Evolutionary conservation across 768 basidiomycete species (phyloP).

Genomic region (Mycena kentingensis): DNA sequence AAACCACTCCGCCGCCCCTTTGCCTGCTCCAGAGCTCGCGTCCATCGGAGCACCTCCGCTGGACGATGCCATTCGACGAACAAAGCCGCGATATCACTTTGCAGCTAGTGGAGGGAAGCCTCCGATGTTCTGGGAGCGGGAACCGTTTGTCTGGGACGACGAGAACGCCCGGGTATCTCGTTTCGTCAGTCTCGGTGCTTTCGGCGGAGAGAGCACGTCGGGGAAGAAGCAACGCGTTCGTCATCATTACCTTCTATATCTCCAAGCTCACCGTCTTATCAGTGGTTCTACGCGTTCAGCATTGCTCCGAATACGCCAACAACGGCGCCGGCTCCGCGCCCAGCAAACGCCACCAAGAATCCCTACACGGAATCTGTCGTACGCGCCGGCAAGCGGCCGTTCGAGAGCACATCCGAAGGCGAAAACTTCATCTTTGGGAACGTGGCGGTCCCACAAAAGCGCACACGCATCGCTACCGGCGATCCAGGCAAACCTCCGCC

Average conservation of each 20-base stretch:
- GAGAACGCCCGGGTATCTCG: slow-evolving; percentile 67
- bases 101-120: slow-evolving; percentile 63
- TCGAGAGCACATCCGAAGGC: slow-evolving; percentile 46
- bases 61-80: slow-evolving; percentile 62
- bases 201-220: slow-evolving; percentile 62
- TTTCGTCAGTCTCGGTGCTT: slow-evolving; percentile 87
- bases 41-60: slow-evolving; percentile 55
- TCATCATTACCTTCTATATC: slow-evolving; percentile 12
- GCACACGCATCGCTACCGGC: slow-evolving; percentile 54
- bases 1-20: slow-evolving; percentile 55
- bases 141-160: slow-evolving; percentile 86
- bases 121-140: slow-evolving; percentile 91
- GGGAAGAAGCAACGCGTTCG: slow-evolving; percentile 86
- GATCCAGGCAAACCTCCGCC: slow-evolving; percentile 61
- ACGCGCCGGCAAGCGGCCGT: slow-evolving; percentile 53
- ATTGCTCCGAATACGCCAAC: slow-evolving; percentile 59
- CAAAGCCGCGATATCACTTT: slow-evolving; percentile 89
- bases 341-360: slow-evolving; percentile 69
- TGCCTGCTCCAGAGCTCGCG: slow-evolving; percentile 49
- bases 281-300: slow-evolving; percentile 99
- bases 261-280: slow-evolving; percentile 10
- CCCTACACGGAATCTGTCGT: slow-evolving; percentile 55
- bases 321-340: slow-evolving; percentile 41
- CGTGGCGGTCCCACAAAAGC: slow-evolving; percentile 57
- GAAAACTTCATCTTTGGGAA: slow-evolving; percentile 75